Evolutionary conservation across 306 rosid genomes (phyloP), one percentile per base, ranked within the genome.

Genomic region (Cucumis hystrix): DNA sequence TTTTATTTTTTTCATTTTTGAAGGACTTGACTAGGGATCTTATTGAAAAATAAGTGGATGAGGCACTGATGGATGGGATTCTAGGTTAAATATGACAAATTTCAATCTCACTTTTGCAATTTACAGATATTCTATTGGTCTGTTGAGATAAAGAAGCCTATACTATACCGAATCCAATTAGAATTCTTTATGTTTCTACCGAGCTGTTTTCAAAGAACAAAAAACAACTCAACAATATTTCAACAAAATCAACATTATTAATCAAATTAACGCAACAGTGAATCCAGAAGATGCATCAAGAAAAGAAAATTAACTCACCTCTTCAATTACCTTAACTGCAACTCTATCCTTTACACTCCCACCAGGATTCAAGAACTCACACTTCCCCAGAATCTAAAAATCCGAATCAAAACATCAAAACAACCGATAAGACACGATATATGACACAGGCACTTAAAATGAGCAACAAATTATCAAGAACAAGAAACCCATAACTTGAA

Each of bases 301-400:
- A 52, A 52, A 16, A 6, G n/a, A 52, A 52, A 52, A 52, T 52
- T 15, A 52, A 52, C 76, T 3, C 37, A 93, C 98, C 97, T 92
- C 99, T 80, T 88, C 85, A 74, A 92, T 92, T 28, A 92, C 89
- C 82, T 92, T 83, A 63, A 92, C 86, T 0, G 97, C 99, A 70
- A 95, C 97, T 18, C 99, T 90, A 67, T 92, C 99, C 70, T 95
- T 95, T 60, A 95, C 97, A 75, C 99, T 95, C 37, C 97, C 97
- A 71, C 99, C 99, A 0, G 97, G 99, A 67, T 95, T 95, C 88
- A 95, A 86, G 79, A 95, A 92, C 85, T 92, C 99, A 81, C 97
- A 90, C 89, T 95, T 95, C 14, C 91, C 99, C 62, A 90, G 84
- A 78, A 95, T 90, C 97, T 95, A 85, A 81, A 75, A 72, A 52